Evolutionary conservation across 176 grass and related monocot species (phyloP).

Genomic region (Oryza brachyantha): DNA sequence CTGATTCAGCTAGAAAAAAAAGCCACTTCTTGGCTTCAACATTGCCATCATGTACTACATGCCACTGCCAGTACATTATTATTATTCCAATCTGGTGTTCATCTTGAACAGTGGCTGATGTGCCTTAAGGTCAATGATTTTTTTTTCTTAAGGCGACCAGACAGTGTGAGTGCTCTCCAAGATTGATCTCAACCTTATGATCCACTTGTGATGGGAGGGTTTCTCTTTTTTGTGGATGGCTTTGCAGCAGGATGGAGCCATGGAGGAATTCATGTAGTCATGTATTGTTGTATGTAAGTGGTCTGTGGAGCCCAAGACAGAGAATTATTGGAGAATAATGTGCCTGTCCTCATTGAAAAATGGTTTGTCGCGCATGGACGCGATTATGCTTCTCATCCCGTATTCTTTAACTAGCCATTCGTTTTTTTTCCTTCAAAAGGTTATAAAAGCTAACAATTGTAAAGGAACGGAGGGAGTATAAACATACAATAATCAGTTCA

Average conservation of each 20-base stretch:
- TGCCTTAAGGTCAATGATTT: constrained; percentile 16
- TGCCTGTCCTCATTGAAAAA: neutral
- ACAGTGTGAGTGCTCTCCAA: constrained; percentile 7
- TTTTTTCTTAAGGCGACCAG: neutral
- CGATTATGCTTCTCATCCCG: neutral
- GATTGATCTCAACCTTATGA: neutral
- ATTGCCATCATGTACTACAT: constrained; percentile 8
- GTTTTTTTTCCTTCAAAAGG: no score
- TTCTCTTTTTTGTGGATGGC: neutral
- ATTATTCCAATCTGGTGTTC: neutral
- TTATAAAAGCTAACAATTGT: no score
- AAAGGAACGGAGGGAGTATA: no score
- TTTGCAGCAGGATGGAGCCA: neutral
- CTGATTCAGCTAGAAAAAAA: neutral
- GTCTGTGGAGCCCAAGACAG: neutral
- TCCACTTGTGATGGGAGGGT: neutral
- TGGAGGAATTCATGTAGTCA: neutral
- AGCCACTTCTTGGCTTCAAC: neutral
- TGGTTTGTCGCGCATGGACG: neutral
- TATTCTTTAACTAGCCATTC: neutral
- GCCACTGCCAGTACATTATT: neutral
- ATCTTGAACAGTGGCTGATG: neutral
- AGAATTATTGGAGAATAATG: constrained; percentile 8
- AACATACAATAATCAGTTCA: neutral
- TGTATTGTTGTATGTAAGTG: neutral